Evolutionary conservation across 2,329 filamentous ascomycete species (phyloP).

Genomic region (Coniochaeta prunicola): DNA sequence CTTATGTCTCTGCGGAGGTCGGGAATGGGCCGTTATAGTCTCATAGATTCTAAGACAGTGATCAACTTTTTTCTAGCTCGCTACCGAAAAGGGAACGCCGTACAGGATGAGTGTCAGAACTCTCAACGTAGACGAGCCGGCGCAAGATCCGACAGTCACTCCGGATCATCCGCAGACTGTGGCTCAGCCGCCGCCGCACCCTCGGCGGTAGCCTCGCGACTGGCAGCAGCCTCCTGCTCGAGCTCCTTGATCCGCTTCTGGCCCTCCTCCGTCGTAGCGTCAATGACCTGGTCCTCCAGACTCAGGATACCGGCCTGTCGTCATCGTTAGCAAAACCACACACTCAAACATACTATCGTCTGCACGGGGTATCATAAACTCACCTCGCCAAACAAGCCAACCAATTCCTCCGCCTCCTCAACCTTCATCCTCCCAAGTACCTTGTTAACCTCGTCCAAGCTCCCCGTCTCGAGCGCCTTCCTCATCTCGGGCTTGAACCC

Average conservation of each 20-base stretch:
- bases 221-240: constrained; percentile 31
- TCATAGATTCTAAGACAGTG: neutral
- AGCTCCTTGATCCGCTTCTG: constrained; percentile 70
- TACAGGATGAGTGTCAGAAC: neutral
- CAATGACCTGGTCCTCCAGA: constrained; percentile 87
- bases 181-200: constrained; percentile 7
- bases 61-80: neutral
- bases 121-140: neutral
- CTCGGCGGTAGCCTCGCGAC: neutral
- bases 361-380: constrained; percentile 10
- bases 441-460: constrained; percentile 79
- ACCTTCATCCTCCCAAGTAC: constrained; percentile 81
- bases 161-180: constrained; percentile 10
- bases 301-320: constrained; percentile 74
- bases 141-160: constrained; percentile 1
- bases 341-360: neutral
- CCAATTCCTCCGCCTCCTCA: constrained; percentile 73
- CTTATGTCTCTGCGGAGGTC: neutral
- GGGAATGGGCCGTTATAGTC: neutral
- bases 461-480: constrained; percentile 79
- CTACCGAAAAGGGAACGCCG: neutral
- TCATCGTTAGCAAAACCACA: neutral
- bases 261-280: constrained; percentile 86
- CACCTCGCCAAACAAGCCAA: constrained; percentile 65
- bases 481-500: constrained; percentile 74